Conservation (phyloP, 106 monocot species). For the Alisma plantagoaquatica region DNA sequence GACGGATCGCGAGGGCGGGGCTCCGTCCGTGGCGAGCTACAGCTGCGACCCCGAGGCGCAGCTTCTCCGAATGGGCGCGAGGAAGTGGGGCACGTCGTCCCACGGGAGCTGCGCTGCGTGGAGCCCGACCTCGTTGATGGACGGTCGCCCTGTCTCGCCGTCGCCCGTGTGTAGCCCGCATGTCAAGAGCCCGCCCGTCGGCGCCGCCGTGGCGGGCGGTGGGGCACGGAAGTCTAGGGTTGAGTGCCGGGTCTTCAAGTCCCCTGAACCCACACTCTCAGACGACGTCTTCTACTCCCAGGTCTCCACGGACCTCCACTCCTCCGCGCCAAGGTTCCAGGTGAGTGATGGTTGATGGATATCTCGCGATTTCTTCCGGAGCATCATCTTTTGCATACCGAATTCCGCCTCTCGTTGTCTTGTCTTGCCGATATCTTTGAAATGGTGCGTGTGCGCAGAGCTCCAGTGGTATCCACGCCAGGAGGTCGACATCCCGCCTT, state of each 20-base stretch:
- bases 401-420: neutral
- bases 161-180: neutral
- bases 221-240: too few species aligned
- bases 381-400: neutral
- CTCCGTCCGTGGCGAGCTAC: neutral
- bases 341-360: neutral
- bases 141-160: neutral
- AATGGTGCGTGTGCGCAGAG: too few species aligned
- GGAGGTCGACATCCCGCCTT: neutral
- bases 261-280: too few species aligned
- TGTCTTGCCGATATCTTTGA: too few species aligned
- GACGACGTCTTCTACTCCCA: conserved; percentile 1
- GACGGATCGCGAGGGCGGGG: neutral
- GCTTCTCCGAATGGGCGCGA: neutral
- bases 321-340: conserved; percentile 1
- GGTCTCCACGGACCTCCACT: conserved; percentile 1
- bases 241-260: too few species aligned
- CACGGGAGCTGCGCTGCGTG: neutral
- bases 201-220: too few species aligned
- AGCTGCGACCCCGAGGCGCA: neutral
- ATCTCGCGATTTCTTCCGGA: conserved; percentile 2
- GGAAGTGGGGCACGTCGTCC: neutral
- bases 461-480: neutral
- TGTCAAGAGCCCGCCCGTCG: neutral
- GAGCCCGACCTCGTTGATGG: neutral